Base-by-base conservation (phyloP, 164 flowering plant species). In the Nelumbo lutea region DNA sequence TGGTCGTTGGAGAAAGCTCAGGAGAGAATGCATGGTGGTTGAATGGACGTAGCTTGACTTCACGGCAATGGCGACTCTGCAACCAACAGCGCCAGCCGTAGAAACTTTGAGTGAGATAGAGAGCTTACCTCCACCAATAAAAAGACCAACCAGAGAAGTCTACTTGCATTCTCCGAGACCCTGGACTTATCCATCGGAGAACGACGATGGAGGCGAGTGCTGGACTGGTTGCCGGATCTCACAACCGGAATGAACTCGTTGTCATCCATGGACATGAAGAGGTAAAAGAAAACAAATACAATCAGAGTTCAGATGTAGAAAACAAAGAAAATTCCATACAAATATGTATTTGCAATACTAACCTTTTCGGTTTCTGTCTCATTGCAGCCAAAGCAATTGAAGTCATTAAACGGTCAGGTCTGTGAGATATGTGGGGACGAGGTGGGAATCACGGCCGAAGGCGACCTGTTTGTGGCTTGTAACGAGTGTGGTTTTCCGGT, bases 401-500 rank as follows among this genome's bases (percentile, higher is more conserved):
- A 83, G 83, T 78, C 90, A 59, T 65, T 92, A 83, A 84, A 83
- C 70, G 97, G 97, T 10, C 97, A 92, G 70, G 90, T 88, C 2
- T 95, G 99, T 77, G 99, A 92, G 84, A 95, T 95, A 67, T 95
- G 99, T 65, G 94, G 97, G 0, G 99, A 95, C 72, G 88, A 87
- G 64, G 69, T 95, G 15, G 99, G 98, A 0, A 47, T 89, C 2
- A 92, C 94, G 0, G 85, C 83, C 2, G 98, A 92, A 3, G 99
- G 97, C 38, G 97, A 95, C 64, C 77, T 95, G 72, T 95, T 95
- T 59, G 97, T 92, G 66, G 99, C 99, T 0, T 95, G 99, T 69
- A 88, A 95, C 55, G 99, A 95, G 75, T 95, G 99, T 73, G 99
- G 97, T 6, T 95, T 95, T 58, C 97, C 99, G 6, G 99, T 86